A percentile compares a stretch with the other conserved stretches of the same genome.
These are phyloP conservation scores for Cylindrotheca fusiformis DNA, from an alignment of 108 stramenopile species.

Conservation along the genomic window DNA sequence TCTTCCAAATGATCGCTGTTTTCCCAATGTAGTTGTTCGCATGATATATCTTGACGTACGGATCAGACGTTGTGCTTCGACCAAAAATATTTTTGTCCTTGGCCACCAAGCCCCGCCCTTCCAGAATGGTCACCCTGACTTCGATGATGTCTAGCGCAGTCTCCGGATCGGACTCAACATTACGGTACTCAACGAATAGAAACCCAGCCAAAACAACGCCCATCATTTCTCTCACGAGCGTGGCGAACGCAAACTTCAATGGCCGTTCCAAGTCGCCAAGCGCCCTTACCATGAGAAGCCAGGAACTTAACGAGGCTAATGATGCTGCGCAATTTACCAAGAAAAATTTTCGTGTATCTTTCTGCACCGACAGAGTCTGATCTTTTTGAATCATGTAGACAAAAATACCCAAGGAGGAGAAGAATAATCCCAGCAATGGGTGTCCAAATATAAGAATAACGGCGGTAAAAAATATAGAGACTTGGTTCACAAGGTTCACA, in stretches of 20 bases:
- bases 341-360: background rate
- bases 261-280: background rate
- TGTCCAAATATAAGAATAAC: slow-evolving; percentile 1
- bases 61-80: slow-evolving; percentile 6
- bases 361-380: background rate
- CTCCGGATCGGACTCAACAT: background rate
- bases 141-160: slow-evolving; percentile 1
- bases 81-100: slow-evolving; percentile 11
- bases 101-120: slow-evolving; percentile 15
- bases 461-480: background rate
- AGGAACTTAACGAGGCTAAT: background rate
- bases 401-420: background rate
- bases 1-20: slow-evolving; percentile 9
- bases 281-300: background rate
- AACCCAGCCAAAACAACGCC: background rate
- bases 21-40: slow-evolving; percentile 16
- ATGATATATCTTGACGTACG: slow-evolving; percentile 7
- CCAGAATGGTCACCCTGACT: slow-evolving; percentile 2
- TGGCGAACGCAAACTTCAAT: background rate
- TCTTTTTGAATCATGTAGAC: background rate
- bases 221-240: background rate
- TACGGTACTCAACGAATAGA: background rate
- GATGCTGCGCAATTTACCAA: background rate
- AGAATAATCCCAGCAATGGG: background rate
- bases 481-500: background rate